These are phyloP conservation scores for Penicillium sp. DNA, from an alignment of 2,329 filamentous ascomycete species.

Conservation along the genomic window DNA sequence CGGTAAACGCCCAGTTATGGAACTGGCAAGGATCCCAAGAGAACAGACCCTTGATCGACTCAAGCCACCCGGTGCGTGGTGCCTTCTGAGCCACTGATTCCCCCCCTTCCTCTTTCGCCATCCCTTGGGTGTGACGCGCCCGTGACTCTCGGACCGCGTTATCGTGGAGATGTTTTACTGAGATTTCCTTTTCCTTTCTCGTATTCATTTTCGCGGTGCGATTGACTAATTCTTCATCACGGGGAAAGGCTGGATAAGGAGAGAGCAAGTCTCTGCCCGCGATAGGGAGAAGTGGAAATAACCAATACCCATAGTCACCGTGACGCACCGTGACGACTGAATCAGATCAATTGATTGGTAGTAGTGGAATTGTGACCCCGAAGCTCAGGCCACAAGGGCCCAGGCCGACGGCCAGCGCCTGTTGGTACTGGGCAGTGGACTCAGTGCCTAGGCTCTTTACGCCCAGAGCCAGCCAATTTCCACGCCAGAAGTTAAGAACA, in stretches of 20 bases:
- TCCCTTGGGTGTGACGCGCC: slow-evolving; percentile 19
- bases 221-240: no score
- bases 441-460: neutral
- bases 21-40: slow-evolving; percentile 21
- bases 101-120: slow-evolving; percentile 6
- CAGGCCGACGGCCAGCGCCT: neutral
- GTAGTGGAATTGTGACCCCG: neutral
- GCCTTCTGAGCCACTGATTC: slow-evolving; percentile 25
- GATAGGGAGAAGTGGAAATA: neutral
- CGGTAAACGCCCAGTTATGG: slow-evolving; percentile 14
- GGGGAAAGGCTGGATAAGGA: no score
- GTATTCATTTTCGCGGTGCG: no score
- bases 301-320: neutral
- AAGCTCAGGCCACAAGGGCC: neutral
- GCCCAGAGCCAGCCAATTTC: neutral
- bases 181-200: neutral
- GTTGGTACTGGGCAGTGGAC: no score
- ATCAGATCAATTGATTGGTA: neutral
- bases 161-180: neutral
- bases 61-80: slow-evolving; percentile 30
- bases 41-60: slow-evolving; percentile 31
- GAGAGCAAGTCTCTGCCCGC: no score
- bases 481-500: neutral
- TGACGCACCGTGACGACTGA: neutral
- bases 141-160: slow-evolving; percentile 8